Conservation (phyloP, 2,329 filamentous ascomycete genomes). For the Aspergillus proliferans region DNA sequence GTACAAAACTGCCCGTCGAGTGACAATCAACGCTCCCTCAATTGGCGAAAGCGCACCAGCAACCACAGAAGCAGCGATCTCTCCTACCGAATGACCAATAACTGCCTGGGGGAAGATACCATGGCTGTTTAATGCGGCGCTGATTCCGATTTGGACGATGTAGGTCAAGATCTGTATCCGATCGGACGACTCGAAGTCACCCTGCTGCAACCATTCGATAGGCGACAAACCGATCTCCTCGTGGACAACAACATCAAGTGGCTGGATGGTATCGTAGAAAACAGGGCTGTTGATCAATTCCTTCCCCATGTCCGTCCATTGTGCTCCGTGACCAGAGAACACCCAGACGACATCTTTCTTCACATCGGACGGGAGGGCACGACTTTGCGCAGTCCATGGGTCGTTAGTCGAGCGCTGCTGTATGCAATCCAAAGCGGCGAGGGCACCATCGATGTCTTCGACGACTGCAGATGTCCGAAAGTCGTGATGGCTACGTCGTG, state of each 20-base stretch:
- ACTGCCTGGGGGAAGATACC: slow-evolving; percentile 30
- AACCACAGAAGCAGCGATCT: slow-evolving; percentile 36
- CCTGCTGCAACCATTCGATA: not conserved
- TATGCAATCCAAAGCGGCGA: slow-evolving; percentile 10
- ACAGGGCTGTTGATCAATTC: slow-evolving; percentile 21
- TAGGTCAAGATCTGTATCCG: slow-evolving; percentile 17
- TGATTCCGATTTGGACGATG: slow-evolving; percentile 27
- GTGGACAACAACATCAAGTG: slow-evolving; percentile 20
- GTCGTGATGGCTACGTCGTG: slow-evolving; percentile 29
- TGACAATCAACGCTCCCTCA: slow-evolving; percentile 33
- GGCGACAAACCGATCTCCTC: slow-evolving; percentile 9
- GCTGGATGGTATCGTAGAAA: slow-evolving; percentile 15
- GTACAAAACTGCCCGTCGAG: slow-evolving; percentile 28
- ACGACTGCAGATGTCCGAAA: slow-evolving; percentile 23
- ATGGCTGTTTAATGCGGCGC: slow-evolving; percentile 24
- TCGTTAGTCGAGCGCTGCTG: slow-evolving; percentile 10
- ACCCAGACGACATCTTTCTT: slow-evolving; percentile 24
- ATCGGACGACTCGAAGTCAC: slow-evolving; percentile 5
- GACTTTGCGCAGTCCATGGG: slow-evolving; percentile 6
- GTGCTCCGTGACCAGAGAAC: slow-evolving; percentile 39
- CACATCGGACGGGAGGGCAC: slow-evolving; percentile 15
- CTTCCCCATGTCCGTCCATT: slow-evolving; percentile 37
- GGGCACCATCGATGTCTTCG: slow-evolving; percentile 14
- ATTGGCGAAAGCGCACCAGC: slow-evolving; percentile 12
- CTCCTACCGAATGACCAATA: slow-evolving; percentile 40